These are phyloP conservation scores for Colletotrichum tropicicola DNA, from an alignment of 2,329 filamentous ascomycete species.

Conservation along the genomic window DNA sequence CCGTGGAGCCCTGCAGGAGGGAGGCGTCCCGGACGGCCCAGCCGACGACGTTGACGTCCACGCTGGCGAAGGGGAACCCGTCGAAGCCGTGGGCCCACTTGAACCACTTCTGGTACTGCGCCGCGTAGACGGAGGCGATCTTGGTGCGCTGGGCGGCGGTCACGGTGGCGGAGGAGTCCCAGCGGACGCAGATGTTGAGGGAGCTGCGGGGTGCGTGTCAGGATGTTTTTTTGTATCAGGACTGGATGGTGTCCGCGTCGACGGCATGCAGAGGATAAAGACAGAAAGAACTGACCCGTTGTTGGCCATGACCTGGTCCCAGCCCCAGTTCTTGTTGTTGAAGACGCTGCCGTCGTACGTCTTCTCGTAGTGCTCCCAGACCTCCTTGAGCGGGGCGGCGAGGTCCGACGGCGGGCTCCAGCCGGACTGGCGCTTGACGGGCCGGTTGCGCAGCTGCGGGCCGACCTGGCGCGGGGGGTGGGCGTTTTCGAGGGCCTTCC, in stretches of 20 bases:
- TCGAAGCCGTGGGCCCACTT: conserved; percentile 53
- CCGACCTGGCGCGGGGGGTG: neutral
- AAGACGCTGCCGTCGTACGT: conserved; percentile 35
- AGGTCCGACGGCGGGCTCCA: conserved; percentile 39
- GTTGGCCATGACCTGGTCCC: conserved; percentile 42
- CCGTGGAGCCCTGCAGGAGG: conserved; percentile 46
- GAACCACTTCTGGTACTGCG: conserved; percentile 50
- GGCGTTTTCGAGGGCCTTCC: conserved; percentile 30
- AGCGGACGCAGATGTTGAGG: conserved; percentile 53
- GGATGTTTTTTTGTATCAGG: neutral
- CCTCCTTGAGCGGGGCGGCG: conserved; percentile 35
- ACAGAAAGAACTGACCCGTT: conserved; percentile 8
- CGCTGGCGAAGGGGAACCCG: conserved; percentile 48
- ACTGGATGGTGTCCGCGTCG: too few relatives aligned
- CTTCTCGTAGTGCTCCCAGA: conserved; percentile 40
- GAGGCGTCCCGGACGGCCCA: conserved; percentile 49
- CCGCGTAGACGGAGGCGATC: conserved; percentile 43
- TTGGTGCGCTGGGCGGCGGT: conserved; percentile 48
- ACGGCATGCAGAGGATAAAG: neutral
- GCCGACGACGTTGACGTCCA: conserved; percentile 51
- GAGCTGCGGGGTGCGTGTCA: conserved; percentile 1
- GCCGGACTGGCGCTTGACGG: conserved; percentile 36
- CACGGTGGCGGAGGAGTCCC: conserved; percentile 48
- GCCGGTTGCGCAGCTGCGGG: conserved; percentile 33
- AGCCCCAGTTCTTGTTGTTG: conserved; percentile 42